Evolutionary conservation across 2,329 filamentous ascomycete genomes (phyloP).

Genomic region (Xylariaceae sp.): DNA sequence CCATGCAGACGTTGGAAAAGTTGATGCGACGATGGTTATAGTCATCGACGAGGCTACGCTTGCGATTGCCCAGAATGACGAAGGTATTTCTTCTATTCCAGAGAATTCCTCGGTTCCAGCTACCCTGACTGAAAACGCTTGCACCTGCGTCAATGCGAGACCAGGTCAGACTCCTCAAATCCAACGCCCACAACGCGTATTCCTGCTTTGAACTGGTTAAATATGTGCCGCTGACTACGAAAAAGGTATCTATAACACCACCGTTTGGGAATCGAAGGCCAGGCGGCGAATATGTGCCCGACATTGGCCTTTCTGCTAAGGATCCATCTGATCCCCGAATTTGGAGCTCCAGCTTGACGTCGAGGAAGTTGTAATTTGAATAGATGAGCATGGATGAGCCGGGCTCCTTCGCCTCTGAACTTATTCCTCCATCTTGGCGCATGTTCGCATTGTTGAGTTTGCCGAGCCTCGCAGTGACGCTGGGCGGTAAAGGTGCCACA

Average conservation of each 20-base stretch:
- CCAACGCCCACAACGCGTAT: conserved; percentile 93
- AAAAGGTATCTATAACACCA: conserved; percentile 90
- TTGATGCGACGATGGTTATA: conserved; percentile 98
- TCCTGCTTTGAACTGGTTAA: conserved; percentile 97
- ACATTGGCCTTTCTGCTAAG: conserved; percentile 84
- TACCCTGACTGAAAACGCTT: conserved; percentile 91
- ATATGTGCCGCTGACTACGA: conserved; percentile 96
- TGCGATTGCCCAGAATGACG: conserved; percentile 90
- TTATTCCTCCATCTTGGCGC: conserved; percentile 44
- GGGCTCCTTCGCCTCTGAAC: conserved; percentile 52
- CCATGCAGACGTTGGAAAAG: conserved; percentile 93
- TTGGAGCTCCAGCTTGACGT: conserved; percentile 93
- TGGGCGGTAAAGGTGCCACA: conserved; percentile 73
- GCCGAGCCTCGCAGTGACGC: conserved; percentile 63
- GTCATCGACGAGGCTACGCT: conserved; percentile 90
- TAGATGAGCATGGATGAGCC: conserved; percentile 88
- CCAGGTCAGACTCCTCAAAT: conserved; percentile 85
- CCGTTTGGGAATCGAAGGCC: conserved; percentile 94
- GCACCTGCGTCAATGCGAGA: conserved; percentile 92
- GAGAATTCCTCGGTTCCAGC: conserved; percentile 92
- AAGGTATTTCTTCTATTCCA: conserved; percentile 95
- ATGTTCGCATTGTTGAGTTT: conserved; percentile 45
- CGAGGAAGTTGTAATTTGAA: conserved; percentile 97
- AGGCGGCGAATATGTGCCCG: conserved; percentile 78
- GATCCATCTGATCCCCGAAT: conserved; percentile 80